These are phyloP conservation scores for Linanthus parryae DNA, from an alignment of 148 eudicot genomes.

Conservation along the genomic window DNA sequence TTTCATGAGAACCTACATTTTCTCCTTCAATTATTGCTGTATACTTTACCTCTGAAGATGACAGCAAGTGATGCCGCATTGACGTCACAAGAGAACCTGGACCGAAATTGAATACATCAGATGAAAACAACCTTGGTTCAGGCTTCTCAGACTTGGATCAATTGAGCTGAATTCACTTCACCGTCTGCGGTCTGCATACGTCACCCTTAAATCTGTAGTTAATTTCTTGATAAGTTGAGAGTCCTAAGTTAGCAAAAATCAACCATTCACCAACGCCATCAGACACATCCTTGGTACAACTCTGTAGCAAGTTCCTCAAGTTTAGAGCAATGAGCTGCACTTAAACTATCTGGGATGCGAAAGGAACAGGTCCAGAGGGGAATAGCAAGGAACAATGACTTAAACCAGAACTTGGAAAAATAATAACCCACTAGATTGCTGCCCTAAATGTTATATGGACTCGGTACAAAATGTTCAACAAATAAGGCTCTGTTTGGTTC, in stretches of 20 bases:
- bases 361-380: not conserved
- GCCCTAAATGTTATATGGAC: not conserved
- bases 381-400: not conserved
- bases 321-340: not conserved
- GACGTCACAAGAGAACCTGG: conserved; percentile 3
- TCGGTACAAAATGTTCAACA: not conserved
- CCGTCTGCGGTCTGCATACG: not conserved
- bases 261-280: too few relatives aligned
- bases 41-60: not conserved
- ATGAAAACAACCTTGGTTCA: not conserved
- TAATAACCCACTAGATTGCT: not conserved
- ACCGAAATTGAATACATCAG: not conserved
- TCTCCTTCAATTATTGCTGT: not conserved
- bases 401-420: not conserved
- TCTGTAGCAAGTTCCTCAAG: too few relatives aligned
- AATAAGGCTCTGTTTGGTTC: too few relatives aligned
- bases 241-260: too few relatives aligned
- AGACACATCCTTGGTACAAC: too few relatives aligned
- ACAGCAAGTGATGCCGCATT: conserved; percentile 1
- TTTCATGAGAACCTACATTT: not conserved
- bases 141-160: not conserved
- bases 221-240: too few relatives aligned
- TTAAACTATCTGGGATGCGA: not conserved
- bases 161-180: not conserved
- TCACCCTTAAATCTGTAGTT: not conserved